Evolutionary conservation across 495 filamentous ascomycete species (phyloP).

Genomic region (Thozetella sp.): DNA sequence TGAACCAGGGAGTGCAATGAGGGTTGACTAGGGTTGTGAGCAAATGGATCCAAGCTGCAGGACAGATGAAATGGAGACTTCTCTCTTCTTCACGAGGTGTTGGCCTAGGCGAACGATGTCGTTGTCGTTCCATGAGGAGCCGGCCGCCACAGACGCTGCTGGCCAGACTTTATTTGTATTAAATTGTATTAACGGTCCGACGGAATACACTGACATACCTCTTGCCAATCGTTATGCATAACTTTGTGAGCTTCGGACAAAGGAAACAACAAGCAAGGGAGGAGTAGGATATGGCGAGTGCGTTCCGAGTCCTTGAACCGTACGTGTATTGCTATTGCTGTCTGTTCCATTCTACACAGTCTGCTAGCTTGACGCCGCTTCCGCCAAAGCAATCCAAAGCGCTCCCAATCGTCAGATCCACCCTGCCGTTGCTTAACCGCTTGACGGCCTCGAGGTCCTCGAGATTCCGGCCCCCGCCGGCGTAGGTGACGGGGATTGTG

Average conservation of each 20-base stretch:
- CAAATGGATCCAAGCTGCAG: constrained; percentile 1
- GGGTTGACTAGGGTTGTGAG: background rate
- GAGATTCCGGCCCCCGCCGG: constrained; percentile 82
- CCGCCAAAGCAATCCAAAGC: constrained; percentile 96
- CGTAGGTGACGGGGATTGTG: constrained; percentile 90
- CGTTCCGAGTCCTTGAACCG: too few relatives aligned
- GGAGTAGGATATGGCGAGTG: too few relatives aligned
- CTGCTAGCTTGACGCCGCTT: constrained; percentile 77
- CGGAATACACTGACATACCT: background rate
- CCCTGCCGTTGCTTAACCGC: constrained; percentile 71
- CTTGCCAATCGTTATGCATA: too few relatives aligned
- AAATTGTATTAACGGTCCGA: constrained; percentile 5
- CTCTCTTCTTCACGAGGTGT: constrained; percentile 1
- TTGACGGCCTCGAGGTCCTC: constrained; percentile 82
- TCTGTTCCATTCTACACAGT: constrained; percentile 87
- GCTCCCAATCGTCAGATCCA: constrained; percentile 95
- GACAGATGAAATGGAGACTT: constrained; percentile 1
- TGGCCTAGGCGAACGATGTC: background rate
- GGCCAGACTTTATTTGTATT: constrained; percentile 11
- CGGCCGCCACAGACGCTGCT: too few relatives aligned
- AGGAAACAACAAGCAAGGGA: too few relatives aligned
- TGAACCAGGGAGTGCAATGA: background rate
- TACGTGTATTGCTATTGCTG: constrained; percentile 29
- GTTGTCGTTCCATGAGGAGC: background rate
- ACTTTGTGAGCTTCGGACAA: too few relatives aligned